These are phyloP conservation scores for Plicaturopsis crispa DNA, from an alignment of 768 basidiomycete genomes.

Conservation along the genomic window DNA sequence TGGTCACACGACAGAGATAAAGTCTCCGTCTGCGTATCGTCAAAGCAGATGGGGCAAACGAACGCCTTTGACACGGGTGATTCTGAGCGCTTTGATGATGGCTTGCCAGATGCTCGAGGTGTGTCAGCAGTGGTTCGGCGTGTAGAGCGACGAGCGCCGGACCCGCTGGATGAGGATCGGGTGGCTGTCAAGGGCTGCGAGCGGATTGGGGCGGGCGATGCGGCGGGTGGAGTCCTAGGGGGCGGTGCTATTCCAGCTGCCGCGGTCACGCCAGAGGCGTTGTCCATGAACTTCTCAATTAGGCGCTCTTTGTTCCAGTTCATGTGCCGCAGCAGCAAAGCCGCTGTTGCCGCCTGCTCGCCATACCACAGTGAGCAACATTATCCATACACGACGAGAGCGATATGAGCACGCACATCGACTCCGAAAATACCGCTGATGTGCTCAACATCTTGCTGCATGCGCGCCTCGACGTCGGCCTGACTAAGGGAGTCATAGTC, in stretches of 20 bases:
- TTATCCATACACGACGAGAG: too few relatives aligned
- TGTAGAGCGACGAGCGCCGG: constrained; percentile 11
- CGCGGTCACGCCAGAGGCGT: constrained; percentile 60
- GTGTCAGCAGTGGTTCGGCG: constrained; percentile 16
- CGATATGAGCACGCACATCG: constrained; percentile 57
- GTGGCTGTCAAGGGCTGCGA: constrained; percentile 10
- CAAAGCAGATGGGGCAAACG: constrained; percentile 92
- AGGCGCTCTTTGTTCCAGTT: constrained; percentile 96
- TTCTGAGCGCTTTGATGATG: constrained; percentile 10
- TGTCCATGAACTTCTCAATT: constrained; percentile 97
- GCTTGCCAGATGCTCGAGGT: neutral
- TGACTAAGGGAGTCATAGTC: constrained; percentile 75
- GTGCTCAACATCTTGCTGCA: constrained; percentile 76
- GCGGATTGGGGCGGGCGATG: constrained; percentile 24
- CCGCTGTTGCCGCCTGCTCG: constrained; percentile 61
- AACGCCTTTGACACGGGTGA: constrained; percentile 40
- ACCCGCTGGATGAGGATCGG: neutral
- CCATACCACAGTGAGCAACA: too few relatives aligned
- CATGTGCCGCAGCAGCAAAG: constrained; percentile 74
- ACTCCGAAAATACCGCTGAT: constrained; percentile 84
- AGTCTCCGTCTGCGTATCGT: constrained; percentile 56
- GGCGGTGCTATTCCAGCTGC: constrained; percentile 63
- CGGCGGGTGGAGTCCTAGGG: constrained; percentile 35
- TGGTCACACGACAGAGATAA: constrained; percentile 79
- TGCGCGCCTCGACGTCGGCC: constrained; percentile 66